These are phyloP conservation scores for Catharanthus roseus DNA, from an alignment of 257 asterid genomes.

Conservation along the genomic window DNA sequence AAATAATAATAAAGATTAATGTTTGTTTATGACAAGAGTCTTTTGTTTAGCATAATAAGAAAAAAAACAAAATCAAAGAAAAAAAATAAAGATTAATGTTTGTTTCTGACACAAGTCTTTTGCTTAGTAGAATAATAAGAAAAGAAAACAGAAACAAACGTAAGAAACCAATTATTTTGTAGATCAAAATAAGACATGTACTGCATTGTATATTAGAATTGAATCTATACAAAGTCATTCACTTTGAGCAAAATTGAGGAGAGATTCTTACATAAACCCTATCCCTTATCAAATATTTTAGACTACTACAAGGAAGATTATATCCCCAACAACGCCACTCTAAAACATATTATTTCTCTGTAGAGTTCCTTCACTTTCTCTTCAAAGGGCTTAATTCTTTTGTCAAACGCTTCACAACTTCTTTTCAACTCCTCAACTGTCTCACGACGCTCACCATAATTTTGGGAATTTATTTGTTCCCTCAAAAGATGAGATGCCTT, in stretches of 20 bases:
- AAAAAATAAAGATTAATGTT: too few relatives aligned
- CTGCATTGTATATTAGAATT: background rate
- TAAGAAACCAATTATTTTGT: background rate
- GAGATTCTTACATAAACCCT: background rate
- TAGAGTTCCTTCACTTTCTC: constrained; percentile 10
- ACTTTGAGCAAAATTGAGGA: background rate
- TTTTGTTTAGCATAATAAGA: too few relatives aligned
- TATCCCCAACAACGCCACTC: constrained; percentile 10
- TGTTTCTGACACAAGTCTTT: too few relatives aligned
- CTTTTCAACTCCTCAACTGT: constrained; percentile 11
- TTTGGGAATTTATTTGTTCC: background rate
- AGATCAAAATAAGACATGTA: background rate
- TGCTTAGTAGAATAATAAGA: too few relatives aligned
- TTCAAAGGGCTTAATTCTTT: background rate
- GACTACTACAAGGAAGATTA: constrained; percentile 3
- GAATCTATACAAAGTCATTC: background rate
- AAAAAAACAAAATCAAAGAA: too few relatives aligned
- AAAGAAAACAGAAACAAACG: too few relatives aligned
- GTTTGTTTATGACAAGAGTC: too few relatives aligned
- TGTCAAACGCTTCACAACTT: constrained; percentile 7
- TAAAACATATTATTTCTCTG: constrained; percentile 3
- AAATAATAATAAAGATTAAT: too few relatives aligned
- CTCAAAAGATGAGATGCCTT: background rate
- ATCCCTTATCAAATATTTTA: background rate
- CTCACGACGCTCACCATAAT: background rate